Evolutionary conservation across 495 filamentous ascomycete genomes (phyloP).

Genomic region (Clavariopsis aquatica): DNA sequence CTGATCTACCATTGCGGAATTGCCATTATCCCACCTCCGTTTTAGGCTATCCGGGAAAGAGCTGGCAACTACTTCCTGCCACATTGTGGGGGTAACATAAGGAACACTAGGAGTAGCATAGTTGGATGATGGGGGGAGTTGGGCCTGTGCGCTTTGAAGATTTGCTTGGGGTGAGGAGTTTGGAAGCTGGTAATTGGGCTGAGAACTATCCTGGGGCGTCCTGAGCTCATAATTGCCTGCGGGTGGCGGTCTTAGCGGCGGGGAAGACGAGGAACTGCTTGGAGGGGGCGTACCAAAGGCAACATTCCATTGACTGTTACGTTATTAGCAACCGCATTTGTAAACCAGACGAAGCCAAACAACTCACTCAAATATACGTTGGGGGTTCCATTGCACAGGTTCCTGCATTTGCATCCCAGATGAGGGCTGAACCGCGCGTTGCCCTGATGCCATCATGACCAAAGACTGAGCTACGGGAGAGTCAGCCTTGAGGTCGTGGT

Average conservation of each 20-base stretch:
- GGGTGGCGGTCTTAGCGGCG: conserved; percentile 47
- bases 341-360: neutral
- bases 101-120: conserved; percentile 44
- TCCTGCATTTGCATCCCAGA: conserved; percentile 64
- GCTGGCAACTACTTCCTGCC: conserved; percentile 92
- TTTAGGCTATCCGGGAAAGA: conserved; percentile 81
- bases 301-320: conserved; percentile 79
- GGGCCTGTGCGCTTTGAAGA: conserved; percentile 20
- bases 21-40: conserved; percentile 64
- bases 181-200: conserved; percentile 32
- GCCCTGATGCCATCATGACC: conserved; percentile 69
- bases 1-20: conserved; percentile 33
- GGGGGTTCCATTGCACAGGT: conserved; percentile 81
- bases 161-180: conserved; percentile 30
- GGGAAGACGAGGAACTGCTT: conserved; percentile 37
- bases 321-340: conserved; percentile 2
- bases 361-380: conserved; percentile 89
- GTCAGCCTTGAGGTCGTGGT: conserved; percentile 76
- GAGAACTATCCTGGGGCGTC: conserved; percentile 32
- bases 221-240: conserved; percentile 37
- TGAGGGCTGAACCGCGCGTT: conserved; percentile 51
- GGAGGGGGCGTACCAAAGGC: conserved; percentile 71
- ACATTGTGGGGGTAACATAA: conserved; percentile 90
- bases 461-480: conserved; percentile 76
- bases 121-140: conserved; percentile 28